These are phyloP conservation scores for Phytopythium kandeliae DNA, from an alignment of 352 stramenopile genomes.

Conservation along the genomic window DNA sequence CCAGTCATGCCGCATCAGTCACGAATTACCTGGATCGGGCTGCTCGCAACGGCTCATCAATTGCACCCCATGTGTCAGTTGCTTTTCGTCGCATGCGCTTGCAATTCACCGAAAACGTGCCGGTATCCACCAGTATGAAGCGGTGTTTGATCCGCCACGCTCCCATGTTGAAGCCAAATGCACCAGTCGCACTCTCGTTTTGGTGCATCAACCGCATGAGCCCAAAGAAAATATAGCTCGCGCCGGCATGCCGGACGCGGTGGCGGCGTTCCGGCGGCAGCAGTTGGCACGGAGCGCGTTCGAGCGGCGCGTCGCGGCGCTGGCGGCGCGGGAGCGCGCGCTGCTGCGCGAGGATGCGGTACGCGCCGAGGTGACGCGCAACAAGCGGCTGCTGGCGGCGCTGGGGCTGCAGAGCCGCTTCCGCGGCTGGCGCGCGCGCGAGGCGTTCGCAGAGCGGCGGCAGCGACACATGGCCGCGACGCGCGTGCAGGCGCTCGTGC, in stretches of 20 bases:
- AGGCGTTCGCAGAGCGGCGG: slow-evolving; percentile 20
- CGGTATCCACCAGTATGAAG: too few species aligned
- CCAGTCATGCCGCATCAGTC: too few species aligned
- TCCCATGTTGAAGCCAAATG: too few species aligned
- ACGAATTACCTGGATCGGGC: too few species aligned
- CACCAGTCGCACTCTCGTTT: too few species aligned
- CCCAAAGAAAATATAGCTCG: too few species aligned
- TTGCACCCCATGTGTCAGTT: too few species aligned
- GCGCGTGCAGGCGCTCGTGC: slow-evolving; percentile 46
- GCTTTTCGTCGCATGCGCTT: too few species aligned
- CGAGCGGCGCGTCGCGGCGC: slow-evolving; percentile 39
- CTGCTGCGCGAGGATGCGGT: slow-evolving; percentile 56
- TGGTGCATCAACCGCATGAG: too few species aligned
- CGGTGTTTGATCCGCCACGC: too few species aligned
- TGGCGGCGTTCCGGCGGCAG: slow-evolving; percentile 42
- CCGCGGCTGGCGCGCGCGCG: slow-evolving; percentile 54
- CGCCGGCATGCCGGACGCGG: slow-evolving; percentile 35
- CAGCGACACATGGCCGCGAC: slow-evolving; percentile 43
- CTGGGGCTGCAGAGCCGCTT: slow-evolving; percentile 60
- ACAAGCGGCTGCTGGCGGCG: slow-evolving; percentile 73
- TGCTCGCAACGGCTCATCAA: too few species aligned
- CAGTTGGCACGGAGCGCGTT: slow-evolving; percentile 51
- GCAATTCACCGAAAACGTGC: too few species aligned
- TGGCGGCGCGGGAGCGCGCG: slow-evolving; percentile 32
- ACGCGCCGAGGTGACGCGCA: slow-evolving; percentile 63